A percentile compares a stretch with the other conserved stretches of the same genome.
These are phyloP conservation scores for Paecilomyces sp. DNA, from an alignment of 2,329 filamentous ascomycete genomes.

Conservation along the genomic window DNA sequence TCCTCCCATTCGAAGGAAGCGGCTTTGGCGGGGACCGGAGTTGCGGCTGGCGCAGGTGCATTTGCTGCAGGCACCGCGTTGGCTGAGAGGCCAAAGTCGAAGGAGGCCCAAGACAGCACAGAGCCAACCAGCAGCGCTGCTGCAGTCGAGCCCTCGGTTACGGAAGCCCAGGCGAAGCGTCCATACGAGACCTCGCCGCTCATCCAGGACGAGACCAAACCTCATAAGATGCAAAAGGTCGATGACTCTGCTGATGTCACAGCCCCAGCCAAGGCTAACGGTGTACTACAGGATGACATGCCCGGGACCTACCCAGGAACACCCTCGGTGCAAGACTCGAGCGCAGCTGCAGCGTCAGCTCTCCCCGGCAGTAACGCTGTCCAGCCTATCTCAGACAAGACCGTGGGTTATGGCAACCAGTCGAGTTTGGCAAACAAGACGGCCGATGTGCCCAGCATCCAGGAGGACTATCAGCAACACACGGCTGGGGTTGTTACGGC, in stretches of 20 bases:
- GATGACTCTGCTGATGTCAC: slow-evolving; percentile 12
- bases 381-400: background rate
- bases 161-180: slow-evolving; percentile 20
- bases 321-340: slow-evolving; percentile 4
- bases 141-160: slow-evolving; percentile 8
- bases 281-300: background rate
- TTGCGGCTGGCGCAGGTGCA: background rate
- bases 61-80: background rate
- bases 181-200: slow-evolving; percentile 28
- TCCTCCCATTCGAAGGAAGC: background rate
- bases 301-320: slow-evolving; percentile 4
- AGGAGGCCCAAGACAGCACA: background rate
- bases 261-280: background rate
- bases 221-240: slow-evolving; percentile 28
- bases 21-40: background rate
- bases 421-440: background rate
- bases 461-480: background rate
- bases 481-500: background rate
- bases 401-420: background rate
- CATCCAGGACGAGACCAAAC: slow-evolving; percentile 23
- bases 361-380: slow-evolving; percentile 1
- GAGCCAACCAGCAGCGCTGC: slow-evolving; percentile 2
- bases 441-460: background rate
- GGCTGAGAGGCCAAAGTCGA: background rate
- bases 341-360: slow-evolving; percentile 2